Conservation (phyloP, 2,329 filamentous ascomycete species). For the Penicillium sp. region DNA sequence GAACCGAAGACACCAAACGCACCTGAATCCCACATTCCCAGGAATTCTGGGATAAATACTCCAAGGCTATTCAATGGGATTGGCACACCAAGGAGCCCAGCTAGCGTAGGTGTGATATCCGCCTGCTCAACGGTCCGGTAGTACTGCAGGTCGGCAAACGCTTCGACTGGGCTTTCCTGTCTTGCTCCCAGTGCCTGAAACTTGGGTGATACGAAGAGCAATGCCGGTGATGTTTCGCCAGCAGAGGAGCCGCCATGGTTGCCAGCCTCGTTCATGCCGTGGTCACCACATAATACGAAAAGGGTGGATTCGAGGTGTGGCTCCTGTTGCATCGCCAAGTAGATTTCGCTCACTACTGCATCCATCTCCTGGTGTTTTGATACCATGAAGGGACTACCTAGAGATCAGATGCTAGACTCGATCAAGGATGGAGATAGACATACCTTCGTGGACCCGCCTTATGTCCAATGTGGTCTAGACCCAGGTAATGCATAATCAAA, state of each 20-base stretch:
- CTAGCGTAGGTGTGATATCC: constrained; percentile 86
- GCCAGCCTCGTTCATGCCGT: constrained; percentile 99
- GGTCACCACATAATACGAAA: constrained; percentile 84
- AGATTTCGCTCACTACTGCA: constrained; percentile 71
- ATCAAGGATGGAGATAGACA: background rate
- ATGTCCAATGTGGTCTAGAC: constrained; percentile 95
- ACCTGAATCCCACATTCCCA: constrained; percentile 72
- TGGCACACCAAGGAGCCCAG: constrained; percentile 81
- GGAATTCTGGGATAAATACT: constrained; percentile 74
- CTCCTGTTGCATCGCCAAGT: constrained; percentile 67
- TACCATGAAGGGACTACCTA: constrained; percentile 74
- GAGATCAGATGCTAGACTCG: constrained; percentile 17
- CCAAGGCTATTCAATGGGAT: constrained; percentile 87
- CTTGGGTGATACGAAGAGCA: constrained; percentile 88
- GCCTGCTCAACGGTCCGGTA: constrained; percentile 88
- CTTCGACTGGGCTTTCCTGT: constrained; percentile 54
- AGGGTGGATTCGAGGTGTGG: constrained; percentile 73
- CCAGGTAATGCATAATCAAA: constrained; percentile 92
- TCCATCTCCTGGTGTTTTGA: constrained; percentile 97
- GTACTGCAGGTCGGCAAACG: constrained; percentile 72
- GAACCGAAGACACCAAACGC: constrained; percentile 20
- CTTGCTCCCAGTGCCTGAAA: constrained; percentile 56
- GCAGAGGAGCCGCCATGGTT: constrained; percentile 94
- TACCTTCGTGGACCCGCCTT: constrained; percentile 86
- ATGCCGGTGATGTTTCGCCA: constrained; percentile 88